Percentiles rank a stretch among this genome's conserved stretches.
These are phyloP conservation scores for Aspergillus mulundensis DNA, from an alignment of 495 filamentous ascomycete genomes.

Conservation along the genomic window DNA sequence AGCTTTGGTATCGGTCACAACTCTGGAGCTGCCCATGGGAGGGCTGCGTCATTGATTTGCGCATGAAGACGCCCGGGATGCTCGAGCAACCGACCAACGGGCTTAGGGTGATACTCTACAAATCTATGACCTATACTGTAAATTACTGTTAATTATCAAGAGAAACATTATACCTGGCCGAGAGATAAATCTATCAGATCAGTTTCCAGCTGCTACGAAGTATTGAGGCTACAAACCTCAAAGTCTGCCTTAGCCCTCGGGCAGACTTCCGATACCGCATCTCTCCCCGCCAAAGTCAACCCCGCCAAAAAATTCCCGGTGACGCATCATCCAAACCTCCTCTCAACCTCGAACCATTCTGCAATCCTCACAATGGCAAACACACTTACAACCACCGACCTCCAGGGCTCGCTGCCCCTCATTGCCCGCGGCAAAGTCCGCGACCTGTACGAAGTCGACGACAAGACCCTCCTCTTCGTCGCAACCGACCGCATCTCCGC, in stretches of 20 bases:
- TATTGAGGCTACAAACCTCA: too few species aligned
- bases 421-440: slow-evolving; percentile 74
- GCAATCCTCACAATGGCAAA: slow-evolving; percentile 33
- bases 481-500: slow-evolving; percentile 91
- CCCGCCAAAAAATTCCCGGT: slow-evolving; percentile 3
- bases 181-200: too few species aligned
- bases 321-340: not conserved
- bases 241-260: not conserved
- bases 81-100: too few species aligned
- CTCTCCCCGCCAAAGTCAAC: not conserved
- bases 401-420: slow-evolving; percentile 51
- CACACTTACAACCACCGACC: slow-evolving; percentile 49
- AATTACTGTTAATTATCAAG: too few species aligned
- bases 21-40: too few species aligned
- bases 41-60: too few species aligned
- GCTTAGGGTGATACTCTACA: too few species aligned
- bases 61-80: too few species aligned
- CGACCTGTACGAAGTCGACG: slow-evolving; percentile 73
- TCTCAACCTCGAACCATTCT: not conserved
- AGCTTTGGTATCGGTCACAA: not conserved
- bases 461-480: slow-evolving; percentile 77
- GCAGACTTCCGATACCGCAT: not conserved
- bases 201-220: too few species aligned
- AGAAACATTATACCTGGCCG: too few species aligned
- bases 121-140: too few species aligned